These are phyloP conservation scores for Cruciata laevipes DNA, from an alignment of 257 asterid genomes.

Conservation along the genomic window DNA sequence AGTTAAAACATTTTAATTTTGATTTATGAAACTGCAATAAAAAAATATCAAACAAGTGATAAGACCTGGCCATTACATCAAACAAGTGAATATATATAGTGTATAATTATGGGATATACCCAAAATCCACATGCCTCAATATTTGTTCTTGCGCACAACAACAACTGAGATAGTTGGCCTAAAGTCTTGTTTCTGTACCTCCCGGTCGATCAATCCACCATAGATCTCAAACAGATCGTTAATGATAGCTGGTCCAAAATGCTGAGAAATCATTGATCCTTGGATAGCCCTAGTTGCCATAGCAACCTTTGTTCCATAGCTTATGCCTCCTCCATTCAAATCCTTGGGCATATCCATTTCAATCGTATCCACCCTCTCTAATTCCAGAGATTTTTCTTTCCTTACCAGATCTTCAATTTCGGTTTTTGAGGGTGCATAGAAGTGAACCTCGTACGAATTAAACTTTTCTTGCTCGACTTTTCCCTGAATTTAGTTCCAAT, in stretches of 20 bases:
- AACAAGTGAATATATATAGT: too few species aligned
- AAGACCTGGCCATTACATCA: too few species aligned
- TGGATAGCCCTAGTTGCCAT: conserved; percentile 74
- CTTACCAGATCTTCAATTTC: conserved; percentile 56
- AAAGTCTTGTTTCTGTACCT: conserved; percentile 38
- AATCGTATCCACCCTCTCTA: conserved; percentile 43
- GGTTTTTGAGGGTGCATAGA: conserved; percentile 65
- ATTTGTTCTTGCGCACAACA: too few species aligned
- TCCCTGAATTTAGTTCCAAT: conserved; percentile 64
- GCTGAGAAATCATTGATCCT: conserved; percentile 69
- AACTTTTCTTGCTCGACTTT: conserved; percentile 46
- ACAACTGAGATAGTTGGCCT: conserved; percentile 34
- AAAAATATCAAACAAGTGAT: too few species aligned
- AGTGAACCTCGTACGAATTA: conserved; percentile 69
- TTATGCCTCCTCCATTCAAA: conserved; percentile 1
- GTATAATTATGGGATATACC: too few species aligned
- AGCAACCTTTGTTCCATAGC: conserved; percentile 68
- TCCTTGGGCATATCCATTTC: conserved; percentile 33
- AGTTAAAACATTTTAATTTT: too few species aligned
- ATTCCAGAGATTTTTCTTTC: conserved; percentile 49
- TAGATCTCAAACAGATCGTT: conserved; percentile 48
- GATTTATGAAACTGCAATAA: too few species aligned
- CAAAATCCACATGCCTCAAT: too few species aligned
- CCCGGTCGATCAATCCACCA: conserved; percentile 63
- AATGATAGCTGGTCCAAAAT: conserved; percentile 51